phyloP scores from a whole-genome alignment of 441 rosid genomes.

The Cnidoscolus chayamansa region DNA sequence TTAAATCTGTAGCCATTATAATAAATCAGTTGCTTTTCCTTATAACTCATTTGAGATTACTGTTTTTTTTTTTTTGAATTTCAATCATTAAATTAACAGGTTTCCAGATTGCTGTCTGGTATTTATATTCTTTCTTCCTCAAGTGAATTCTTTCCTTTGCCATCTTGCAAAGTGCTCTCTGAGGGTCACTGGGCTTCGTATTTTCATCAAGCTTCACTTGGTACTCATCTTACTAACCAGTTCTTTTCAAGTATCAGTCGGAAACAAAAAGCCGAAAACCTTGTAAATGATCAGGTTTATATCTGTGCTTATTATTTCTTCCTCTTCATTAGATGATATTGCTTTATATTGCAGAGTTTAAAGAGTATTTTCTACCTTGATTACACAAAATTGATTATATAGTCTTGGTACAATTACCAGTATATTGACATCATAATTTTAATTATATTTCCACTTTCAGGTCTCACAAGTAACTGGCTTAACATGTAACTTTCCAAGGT shows the following conservation, averaged over 20 bases:
- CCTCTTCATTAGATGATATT: slow-evolving; percentile 4
- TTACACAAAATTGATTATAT: neutral
- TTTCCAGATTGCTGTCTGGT: slow-evolving; percentile 72
- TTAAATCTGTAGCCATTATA: neutral
- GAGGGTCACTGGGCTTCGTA: slow-evolving; percentile 88
- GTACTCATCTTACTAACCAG: slow-evolving; percentile 62
- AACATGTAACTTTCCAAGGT: slow-evolving; percentile 52
- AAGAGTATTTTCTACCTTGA: neutral
- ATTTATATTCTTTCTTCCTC: slow-evolving; percentile 61
- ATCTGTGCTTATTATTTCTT: slow-evolving; percentile 5
- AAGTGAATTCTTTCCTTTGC: slow-evolving; percentile 41
- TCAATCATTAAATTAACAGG: slow-evolving; percentile 36
- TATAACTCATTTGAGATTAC: neutral
- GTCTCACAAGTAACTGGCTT: slow-evolving; percentile 35
- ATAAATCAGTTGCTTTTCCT: neutral
- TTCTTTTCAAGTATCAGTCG: slow-evolving; percentile 48
- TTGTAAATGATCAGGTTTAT: slow-evolving; percentile 46
- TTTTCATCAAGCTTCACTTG: slow-evolving; percentile 96
- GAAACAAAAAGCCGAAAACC: slow-evolving; percentile 34
- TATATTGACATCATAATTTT: neutral
- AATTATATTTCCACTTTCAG: slow-evolving; percentile 31
- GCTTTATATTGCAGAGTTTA: neutral
- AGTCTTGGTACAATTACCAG: neutral
- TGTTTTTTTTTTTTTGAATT: neutral
- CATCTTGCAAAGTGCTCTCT: slow-evolving; percentile 52